Base-by-base conservation (phyloP, 768 basidiomycete species). In the Sistotremastrum niveocremeum region DNA sequence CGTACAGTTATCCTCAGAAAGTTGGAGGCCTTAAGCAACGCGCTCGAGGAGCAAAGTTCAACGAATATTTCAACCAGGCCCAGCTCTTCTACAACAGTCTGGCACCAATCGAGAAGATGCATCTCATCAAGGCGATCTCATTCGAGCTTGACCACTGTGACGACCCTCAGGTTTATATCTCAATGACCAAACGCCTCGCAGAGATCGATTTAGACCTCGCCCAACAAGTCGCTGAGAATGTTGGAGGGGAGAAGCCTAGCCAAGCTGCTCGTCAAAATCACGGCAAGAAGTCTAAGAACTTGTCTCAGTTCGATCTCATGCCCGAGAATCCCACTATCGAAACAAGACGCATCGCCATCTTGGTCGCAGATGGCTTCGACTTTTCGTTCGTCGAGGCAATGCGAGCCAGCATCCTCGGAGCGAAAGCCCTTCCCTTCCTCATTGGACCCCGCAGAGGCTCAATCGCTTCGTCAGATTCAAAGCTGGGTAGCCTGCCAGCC, bases 121-220 rank as follows among this genome's bases (percentile, higher is more conserved):
- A 91, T 59, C 65, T 90, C 32, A 63, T 76, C 42, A 56, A 64
- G 4, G 88, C 85, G 4, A 69, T 85, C 48, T 74, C 77, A 8
- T 93, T 94, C 59, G 89, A 91, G 62, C 70, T 94, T 34, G 78
- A 77, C 47, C 86, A 90, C 56, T 84, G 82, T 61, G 81, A 86
- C 44, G 85, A 90, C 53, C 71, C 73, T 1, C 61, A 66, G 2
- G 82, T 93, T 1, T 82, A 81, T 60, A 65, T 76, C 57, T 68
- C 67, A 2, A 83, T 85, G 59, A 76, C 82, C 46, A 67, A 73
- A 37, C 57, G 81, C 10, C 71, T 86, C 52, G 82, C 79, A 59
- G 66, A 81, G 55, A 75, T 94, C 55, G 79, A 88, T 61, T 67
- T 77, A 54, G 71, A 81, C 7, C 71, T 93, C 38, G 86, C 88